phyloP scores from a whole-genome alignment of 2,329 filamentous ascomycete genomes.

The Botrytis aclada region DNA sequence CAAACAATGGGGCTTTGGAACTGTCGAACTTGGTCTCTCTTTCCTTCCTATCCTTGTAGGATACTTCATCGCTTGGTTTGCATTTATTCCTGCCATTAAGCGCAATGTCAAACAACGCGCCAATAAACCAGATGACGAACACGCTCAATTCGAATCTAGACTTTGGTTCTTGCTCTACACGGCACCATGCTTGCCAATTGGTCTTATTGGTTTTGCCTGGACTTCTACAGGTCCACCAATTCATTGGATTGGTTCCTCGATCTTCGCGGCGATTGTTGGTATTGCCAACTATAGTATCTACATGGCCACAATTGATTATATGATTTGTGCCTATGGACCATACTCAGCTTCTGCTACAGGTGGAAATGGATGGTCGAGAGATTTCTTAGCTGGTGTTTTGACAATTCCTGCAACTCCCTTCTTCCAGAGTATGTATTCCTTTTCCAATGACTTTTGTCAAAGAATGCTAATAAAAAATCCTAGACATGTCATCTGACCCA shows the following conservation, averaged over 20 bases:
- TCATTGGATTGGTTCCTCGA: conserved; percentile 66
- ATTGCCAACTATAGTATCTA: conserved; percentile 72
- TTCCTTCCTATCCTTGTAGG: conserved; percentile 67
- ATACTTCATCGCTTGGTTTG: conserved; percentile 59
- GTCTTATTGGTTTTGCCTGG: conserved; percentile 69
- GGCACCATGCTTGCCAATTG: conserved; percentile 59
- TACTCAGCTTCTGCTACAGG: conserved; percentile 74
- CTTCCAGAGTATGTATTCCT: conserved; percentile 45
- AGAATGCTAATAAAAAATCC: background rate
- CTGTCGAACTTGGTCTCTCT: conserved; percentile 54
- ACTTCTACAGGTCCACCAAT: conserved; percentile 60
- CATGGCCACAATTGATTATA: conserved; percentile 76
- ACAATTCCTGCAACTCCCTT: conserved; percentile 66
- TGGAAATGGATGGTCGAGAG: conserved; percentile 71
- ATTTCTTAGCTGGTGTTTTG: conserved; percentile 70
- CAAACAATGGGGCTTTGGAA: conserved; percentile 61
- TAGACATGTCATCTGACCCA: conserved; percentile 45
- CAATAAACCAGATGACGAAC: conserved; percentile 51
- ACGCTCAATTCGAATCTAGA: conserved; percentile 66
- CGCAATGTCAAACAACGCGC: conserved; percentile 51
- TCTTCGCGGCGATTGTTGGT: conserved; percentile 64
- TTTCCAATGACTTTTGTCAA: background rate
- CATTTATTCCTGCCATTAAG: conserved; percentile 56
- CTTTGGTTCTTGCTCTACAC: conserved; percentile 63
- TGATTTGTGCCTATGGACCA: conserved; percentile 70